phyloP scores from a whole-genome alignment of 768 basidiomycete species.

The Auricularia heimuer region DNA sequence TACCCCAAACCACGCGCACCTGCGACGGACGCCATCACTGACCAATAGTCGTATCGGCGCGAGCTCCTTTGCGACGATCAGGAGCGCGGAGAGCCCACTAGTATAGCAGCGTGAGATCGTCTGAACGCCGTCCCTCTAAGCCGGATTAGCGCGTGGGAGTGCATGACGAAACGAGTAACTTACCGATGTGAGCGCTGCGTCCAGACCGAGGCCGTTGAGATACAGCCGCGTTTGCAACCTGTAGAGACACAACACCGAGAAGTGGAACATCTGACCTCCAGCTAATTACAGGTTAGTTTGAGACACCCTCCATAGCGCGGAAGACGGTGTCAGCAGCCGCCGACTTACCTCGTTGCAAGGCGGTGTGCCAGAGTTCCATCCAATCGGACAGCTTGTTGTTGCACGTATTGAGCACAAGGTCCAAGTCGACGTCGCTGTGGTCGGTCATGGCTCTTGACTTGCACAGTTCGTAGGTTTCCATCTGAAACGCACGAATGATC shows the following conservation, averaged over 20 bases:
- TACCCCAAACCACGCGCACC: background rate
- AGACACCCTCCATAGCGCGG: background rate
- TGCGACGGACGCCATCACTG: constrained; percentile 16
- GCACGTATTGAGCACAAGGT: constrained; percentile 55
- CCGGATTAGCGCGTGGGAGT: background rate
- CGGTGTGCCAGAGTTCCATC: constrained; percentile 59
- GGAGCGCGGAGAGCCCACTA: constrained; percentile 61
- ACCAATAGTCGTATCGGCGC: constrained; percentile 66
- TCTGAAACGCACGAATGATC: background rate
- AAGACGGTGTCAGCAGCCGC: background rate
- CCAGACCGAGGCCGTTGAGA: constrained; percentile 76
- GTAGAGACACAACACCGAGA: constrained; percentile 65
- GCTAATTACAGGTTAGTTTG: constrained; percentile 28
- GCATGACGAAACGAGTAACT: constrained; percentile 15
- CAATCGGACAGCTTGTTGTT: constrained; percentile 66
- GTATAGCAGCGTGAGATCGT: constrained; percentile 64
- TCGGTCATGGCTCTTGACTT: background rate
- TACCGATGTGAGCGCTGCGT: constrained; percentile 49
- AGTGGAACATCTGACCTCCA: constrained; percentile 65
- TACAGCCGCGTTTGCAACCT: constrained; percentile 71
- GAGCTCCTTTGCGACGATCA: constrained; percentile 67
- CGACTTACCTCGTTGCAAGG: constrained; percentile 57
- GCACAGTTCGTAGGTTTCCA: background rate
- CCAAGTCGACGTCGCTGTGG: background rate
- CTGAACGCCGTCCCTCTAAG: constrained; percentile 34